Base-by-base conservation (phyloP, 2,329 filamentous ascomycete genomes). In the Penicillium fuscoglaucum region DNA sequence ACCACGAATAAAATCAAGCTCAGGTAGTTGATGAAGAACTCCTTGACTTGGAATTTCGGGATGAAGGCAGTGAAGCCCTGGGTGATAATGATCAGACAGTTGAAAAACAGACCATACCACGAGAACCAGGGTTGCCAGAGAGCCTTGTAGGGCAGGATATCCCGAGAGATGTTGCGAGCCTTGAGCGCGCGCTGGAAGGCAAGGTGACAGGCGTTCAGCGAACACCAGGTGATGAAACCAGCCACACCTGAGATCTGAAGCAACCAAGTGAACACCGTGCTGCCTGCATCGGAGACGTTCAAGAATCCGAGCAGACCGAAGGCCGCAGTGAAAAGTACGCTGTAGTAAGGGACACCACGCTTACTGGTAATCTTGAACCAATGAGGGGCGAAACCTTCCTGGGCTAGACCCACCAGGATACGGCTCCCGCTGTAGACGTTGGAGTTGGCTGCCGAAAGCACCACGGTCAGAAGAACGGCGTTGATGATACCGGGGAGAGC, bases 1-100 rank as follows among this genome's bases (percentile, higher is more conserved):
- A 83, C 79, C 4, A 82, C 67, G 63, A 89, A 90, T 5, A 90
- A 67, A 24, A 89, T 83, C 56, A 90, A 68, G 63, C 84, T 87
- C 64, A 89, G 71, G 65, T 90, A 90, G 13, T 82, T 79, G 3
- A 84, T 80, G 61, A 90, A 88, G 67, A 90, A 90, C 39, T 79
- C 76, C 59, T 79, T 77, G 2, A 81, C 81, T 65, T 76, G 76
- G 83, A 87, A 90, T 13, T 58, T 37, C 0, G 74, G 76, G 44
- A 90, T 86, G 68, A 90, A 90, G 7, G 82, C 80, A 17, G 84
- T 84, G 74, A 90, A 90, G 4, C 87, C 88, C 68, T 86, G 86
- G 0, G 87, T 90, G 33, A 90, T 55, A 47, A 86, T 80, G 62
- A 90, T 86, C 50, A 90, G 71, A 3, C 83, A 60, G 72, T 83